phyloP scores from a whole-genome alignment of 306 rosid genomes.

The Albizia julibrissin region DNA sequence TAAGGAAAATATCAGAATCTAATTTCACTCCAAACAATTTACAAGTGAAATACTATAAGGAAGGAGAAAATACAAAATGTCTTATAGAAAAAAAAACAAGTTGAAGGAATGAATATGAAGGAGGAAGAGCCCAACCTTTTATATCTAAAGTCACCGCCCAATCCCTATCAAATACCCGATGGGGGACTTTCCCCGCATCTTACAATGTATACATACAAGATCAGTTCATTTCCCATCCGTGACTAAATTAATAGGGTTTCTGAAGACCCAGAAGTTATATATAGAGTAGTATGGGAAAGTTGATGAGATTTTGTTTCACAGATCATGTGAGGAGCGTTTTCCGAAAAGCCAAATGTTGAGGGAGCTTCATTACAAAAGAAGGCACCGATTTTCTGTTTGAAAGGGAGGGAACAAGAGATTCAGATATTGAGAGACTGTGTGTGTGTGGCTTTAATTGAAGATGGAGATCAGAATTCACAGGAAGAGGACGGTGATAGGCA shows the following conservation, averaged over 20 bases:
- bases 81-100: no score
- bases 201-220: no score
- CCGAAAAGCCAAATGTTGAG: not conserved
- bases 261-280: not conserved
- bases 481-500: constrained; percentile 29
- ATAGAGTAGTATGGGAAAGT: not conserved
- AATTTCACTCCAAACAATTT: no score
- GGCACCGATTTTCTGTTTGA: not conserved
- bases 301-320: not conserved
- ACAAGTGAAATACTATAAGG: no score
- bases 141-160: no score
- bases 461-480: constrained; percentile 2
- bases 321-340: not conserved
- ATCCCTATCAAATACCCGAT: no score
- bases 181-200: no score
- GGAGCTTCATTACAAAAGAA: not conserved
- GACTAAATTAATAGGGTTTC: not conserved
- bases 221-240: not conserved
- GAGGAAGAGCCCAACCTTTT: no score
- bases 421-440: not conserved
- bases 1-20: no score
- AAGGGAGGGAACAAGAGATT: not conserved
- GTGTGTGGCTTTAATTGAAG: constrained; percentile 4
- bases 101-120: no score
- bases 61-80: no score